Evolutionary conservation across 495 filamentous ascomycete genomes (phyloP).

Genomic region (Ramalina intermedia): DNA sequence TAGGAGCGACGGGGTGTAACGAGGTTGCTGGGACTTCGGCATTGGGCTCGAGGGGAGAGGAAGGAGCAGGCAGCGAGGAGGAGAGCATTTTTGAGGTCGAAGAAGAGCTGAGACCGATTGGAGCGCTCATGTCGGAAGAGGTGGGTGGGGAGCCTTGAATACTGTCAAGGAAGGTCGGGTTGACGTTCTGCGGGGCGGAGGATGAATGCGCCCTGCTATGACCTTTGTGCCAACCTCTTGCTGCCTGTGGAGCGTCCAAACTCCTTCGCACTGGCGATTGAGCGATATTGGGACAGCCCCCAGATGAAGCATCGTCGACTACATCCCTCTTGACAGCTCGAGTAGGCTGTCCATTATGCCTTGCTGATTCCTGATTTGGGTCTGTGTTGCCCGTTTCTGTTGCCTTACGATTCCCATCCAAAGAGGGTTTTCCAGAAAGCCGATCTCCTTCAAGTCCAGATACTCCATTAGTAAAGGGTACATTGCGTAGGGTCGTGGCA

Average conservation of each 20-base stretch:
- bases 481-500: slow-evolving; percentile 11
- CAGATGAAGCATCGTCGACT: slow-evolving; percentile 6
- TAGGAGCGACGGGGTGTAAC: slow-evolving; percentile 27
- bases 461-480: slow-evolving; percentile 30
- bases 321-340: neutral
- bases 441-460: slow-evolving; percentile 36
- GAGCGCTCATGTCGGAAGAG: slow-evolving; percentile 18
- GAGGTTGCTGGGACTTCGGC: slow-evolving; percentile 30
- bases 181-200: slow-evolving; percentile 13
- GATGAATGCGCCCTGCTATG: slow-evolving; percentile 15
- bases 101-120: slow-evolving; percentile 22
- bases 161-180: slow-evolving; percentile 1
- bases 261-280: slow-evolving; percentile 5
- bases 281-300: slow-evolving; percentile 6
- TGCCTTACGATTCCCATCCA: slow-evolving; percentile 38
- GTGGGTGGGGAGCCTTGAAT: slow-evolving; percentile 15
- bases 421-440: slow-evolving; percentile 33
- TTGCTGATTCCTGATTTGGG: slow-evolving; percentile 16
- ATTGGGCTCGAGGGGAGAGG: slow-evolving; percentile 27
- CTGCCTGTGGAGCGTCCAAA: slow-evolving; percentile 7
- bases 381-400: slow-evolving; percentile 28
- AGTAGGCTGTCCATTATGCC: slow-evolving; percentile 18
- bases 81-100: slow-evolving; percentile 35
- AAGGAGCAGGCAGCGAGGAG: slow-evolving; percentile 58
- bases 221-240: slow-evolving; percentile 9